Percentiles rank a stretch among this genome's conserved stretches.
phyloP scores from a whole-genome alignment of 345 rosid species.

The Euphorbia pulcherrima region DNA sequence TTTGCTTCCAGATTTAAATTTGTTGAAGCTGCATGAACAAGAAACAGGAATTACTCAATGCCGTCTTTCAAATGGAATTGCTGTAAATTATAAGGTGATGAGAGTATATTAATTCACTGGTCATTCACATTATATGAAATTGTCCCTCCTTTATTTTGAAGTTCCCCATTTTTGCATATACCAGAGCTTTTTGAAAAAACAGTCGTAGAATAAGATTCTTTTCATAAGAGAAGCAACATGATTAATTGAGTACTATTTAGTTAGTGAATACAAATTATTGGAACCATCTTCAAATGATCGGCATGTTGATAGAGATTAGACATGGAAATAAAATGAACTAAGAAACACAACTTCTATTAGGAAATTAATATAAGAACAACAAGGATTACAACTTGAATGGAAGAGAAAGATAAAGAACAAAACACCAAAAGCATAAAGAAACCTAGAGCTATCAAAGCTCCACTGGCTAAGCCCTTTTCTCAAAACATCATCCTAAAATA shows the following conservation, averaged over 20 bases:
- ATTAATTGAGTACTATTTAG: background rate
- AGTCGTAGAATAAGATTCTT: background rate
- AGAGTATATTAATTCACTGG: constrained; percentile 11
- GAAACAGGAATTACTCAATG: constrained; percentile 87
- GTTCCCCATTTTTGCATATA: background rate
- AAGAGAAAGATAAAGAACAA: too few species aligned
- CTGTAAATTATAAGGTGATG: constrained; percentile 76
- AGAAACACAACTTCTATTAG: too few species aligned
- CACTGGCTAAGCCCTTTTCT: too few species aligned
- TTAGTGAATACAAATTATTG: background rate
- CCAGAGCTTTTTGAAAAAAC: background rate
- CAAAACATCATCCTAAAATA: too few species aligned
- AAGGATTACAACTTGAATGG: too few species aligned
- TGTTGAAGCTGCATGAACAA: constrained; percentile 63
- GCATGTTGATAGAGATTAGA: too few species aligned
- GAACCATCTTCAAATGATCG: too few species aligned
- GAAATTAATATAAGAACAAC: too few species aligned
- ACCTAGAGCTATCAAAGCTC: too few species aligned
- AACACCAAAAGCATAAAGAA: too few species aligned
- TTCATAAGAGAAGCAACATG: too few species aligned
- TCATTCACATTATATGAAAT: constrained; percentile 4
- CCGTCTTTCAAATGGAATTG: constrained; percentile 90
- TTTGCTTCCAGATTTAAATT: constrained; percentile 41
- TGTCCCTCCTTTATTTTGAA: background rate
- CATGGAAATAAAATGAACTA: too few species aligned